Percentiles rank a stretch among this genome's conserved stretches.
These are phyloP conservation scores for Shiraia sp. DNA, from an alignment of 2,329 filamentous ascomycete genomes.

Conservation along the genomic window DNA sequence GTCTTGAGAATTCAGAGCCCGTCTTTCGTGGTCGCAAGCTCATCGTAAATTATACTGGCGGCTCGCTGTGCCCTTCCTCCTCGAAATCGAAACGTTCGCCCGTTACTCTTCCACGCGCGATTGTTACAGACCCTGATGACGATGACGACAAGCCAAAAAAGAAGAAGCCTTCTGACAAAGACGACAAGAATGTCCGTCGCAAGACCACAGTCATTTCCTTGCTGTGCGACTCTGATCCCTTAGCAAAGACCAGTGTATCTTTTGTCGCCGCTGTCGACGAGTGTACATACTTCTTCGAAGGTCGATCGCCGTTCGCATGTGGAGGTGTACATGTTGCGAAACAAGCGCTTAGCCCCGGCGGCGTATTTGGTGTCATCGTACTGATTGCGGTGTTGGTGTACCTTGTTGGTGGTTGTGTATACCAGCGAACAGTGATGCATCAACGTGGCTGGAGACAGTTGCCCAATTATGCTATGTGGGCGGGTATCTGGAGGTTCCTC, in stretches of 20 bases:
- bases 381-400: slow-evolving; percentile 81
- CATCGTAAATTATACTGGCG: slow-evolving; percentile 56
- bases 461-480: slow-evolving; percentile 93
- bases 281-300: slow-evolving; percentile 95
- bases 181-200: slow-evolving; percentile 53
- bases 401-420: slow-evolving; percentile 88
- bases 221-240: slow-evolving; percentile 83
- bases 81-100: slow-evolving; percentile 29
- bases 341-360: slow-evolving; percentile 67
- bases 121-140: slow-evolving; percentile 48
- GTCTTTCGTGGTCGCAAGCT: slow-evolving; percentile 68
- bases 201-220: slow-evolving; percentile 90
- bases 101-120: slow-evolving; percentile 36
- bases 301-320: slow-evolving; percentile 84
- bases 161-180: slow-evolving; percentile 49
- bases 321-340: slow-evolving; percentile 65
- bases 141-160: slow-evolving; percentile 40
- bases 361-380: slow-evolving; percentile 86
- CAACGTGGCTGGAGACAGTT: slow-evolving; percentile 93
- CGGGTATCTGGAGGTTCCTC: slow-evolving; percentile 81
- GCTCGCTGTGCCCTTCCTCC: slow-evolving; percentile 50
- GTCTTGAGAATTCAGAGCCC: slow-evolving; percentile 58
- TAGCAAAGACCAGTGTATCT: slow-evolving; percentile 70
- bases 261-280: slow-evolving; percentile 90
- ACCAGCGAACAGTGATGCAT: slow-evolving; percentile 92